A percentile compares a stretch with the other conserved stretches of the same genome.
Evolutionary conservation across 441 rosid species (phyloP).

Genomic region (Isatis lusitanica): DNA sequence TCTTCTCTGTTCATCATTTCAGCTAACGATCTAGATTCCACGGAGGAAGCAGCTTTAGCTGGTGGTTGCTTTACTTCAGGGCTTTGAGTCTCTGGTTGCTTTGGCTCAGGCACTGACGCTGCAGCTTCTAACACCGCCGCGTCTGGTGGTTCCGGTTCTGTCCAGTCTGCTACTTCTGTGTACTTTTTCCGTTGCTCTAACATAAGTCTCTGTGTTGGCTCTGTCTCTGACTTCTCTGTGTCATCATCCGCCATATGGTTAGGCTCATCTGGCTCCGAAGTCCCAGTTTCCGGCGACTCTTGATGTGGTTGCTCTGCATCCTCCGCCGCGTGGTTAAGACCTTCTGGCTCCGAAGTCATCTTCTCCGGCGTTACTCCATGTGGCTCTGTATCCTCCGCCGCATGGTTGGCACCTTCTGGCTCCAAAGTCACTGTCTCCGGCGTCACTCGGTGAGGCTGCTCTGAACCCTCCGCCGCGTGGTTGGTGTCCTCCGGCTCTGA

Average conservation of each 20-base stretch:
- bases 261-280: neutral
- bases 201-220: slow-evolving; percentile 17
- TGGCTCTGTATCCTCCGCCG: neutral
- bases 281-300: neutral
- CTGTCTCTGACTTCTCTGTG: slow-evolving; percentile 7
- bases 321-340: neutral
- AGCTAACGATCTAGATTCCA: slow-evolving; percentile 47
- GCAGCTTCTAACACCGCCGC: slow-evolving; percentile 37
- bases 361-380: neutral
- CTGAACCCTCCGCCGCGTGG: neutral
- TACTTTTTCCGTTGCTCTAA: slow-evolving; percentile 26
- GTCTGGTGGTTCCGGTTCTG: slow-evolving; percentile 38
- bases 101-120: slow-evolving; percentile 17
- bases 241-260: neutral
- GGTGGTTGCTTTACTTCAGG: neutral
- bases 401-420: neutral
- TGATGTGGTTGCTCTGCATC: neutral
- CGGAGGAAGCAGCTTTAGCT: slow-evolving; percentile 2
- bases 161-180: slow-evolving; percentile 36
- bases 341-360: neutral
- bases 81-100: neutral
- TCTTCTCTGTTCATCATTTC: slow-evolving; percentile 57
- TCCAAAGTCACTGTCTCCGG: neutral
- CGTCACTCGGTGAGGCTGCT: neutral
- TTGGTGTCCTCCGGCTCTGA: neutral